Evolutionary conservation across 148 eudicot genomes (phyloP).

Genomic region (Cornus kousa): DNA sequence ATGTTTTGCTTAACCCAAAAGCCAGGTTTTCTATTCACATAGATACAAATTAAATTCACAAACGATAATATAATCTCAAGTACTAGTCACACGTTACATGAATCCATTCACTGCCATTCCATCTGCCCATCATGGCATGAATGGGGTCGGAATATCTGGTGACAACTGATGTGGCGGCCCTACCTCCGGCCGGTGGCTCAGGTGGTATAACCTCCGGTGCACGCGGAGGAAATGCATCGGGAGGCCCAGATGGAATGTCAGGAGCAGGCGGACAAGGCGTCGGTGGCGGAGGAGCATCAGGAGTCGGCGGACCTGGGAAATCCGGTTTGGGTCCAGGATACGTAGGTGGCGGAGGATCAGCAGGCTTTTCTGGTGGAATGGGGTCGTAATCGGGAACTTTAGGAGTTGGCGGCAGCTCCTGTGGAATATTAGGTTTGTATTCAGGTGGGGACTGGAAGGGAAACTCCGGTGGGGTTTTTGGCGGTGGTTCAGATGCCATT

Average conservation of each 20-base stretch:
- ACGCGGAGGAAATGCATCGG: slow-evolving; percentile 12
- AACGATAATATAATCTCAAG: too few relatives aligned
- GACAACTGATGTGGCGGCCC: slow-evolving; percentile 16
- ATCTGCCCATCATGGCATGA: too few relatives aligned
- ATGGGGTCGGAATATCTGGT: not conserved
- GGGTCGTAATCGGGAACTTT: slow-evolving; percentile 35
- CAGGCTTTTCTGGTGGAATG: slow-evolving; percentile 26
- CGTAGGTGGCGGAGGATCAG: slow-evolving; percentile 29
- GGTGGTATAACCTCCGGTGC: too few relatives aligned
- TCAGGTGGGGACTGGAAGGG: slow-evolving; percentile 7
- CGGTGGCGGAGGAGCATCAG: slow-evolving; percentile 32
- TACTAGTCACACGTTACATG: too few relatives aligned
- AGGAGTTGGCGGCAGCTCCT: slow-evolving; percentile 22
- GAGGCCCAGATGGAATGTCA: slow-evolving; percentile 17
- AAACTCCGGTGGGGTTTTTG: slow-evolving; percentile 23
- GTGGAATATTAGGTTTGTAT: slow-evolving; percentile 14
- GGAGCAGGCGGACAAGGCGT: slow-evolving; percentile 2
- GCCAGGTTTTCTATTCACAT: too few relatives aligned
- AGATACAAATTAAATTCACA: too few relatives aligned
- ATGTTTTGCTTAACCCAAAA: too few relatives aligned
- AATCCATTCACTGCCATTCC: too few relatives aligned
- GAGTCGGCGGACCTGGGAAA: slow-evolving; percentile 34
- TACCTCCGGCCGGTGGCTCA: slow-evolving; percentile 19
- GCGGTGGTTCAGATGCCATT: not conserved
- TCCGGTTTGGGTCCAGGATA: slow-evolving; percentile 27